Percentiles rank a stretch among this genome's conserved stretches.
Evolutionary conservation across 73 alveolate genomes (phyloP).

Genomic region (Paramecium sonneborni): DNA sequence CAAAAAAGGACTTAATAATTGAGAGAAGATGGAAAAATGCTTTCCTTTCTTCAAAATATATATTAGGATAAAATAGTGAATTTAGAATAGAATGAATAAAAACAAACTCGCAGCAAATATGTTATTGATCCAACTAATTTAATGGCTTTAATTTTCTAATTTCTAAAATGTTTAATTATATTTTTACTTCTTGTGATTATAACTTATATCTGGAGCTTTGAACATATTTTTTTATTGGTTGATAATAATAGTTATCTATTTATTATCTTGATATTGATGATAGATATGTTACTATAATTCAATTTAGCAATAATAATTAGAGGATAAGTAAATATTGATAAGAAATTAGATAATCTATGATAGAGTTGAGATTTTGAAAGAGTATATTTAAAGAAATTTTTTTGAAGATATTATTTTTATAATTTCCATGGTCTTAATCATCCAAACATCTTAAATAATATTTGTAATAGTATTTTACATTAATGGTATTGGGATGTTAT

Average conservation of each 20-base stretch:
- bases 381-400: background rate
- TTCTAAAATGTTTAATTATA: background rate
- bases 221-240: background rate
- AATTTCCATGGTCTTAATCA: background rate
- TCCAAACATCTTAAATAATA: background rate
- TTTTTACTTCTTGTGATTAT: background rate
- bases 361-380: background rate
- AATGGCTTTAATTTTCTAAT: background rate
- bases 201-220: background rate
- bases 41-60: background rate
- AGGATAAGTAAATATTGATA: conserved; percentile 31
- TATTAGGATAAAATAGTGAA: background rate
- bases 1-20: background rate
- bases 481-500: background rate
- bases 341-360: background rate
- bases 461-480: background rate
- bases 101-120: background rate
- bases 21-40: background rate
- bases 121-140: background rate
- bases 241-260: background rate
- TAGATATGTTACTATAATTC: conserved; percentile 8
- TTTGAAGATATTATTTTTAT: background rate
- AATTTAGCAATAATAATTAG: background rate
- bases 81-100: background rate
- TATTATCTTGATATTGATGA: background rate